A percentile compares a stretch with the other conserved stretches of the same genome.
phyloP scores from a whole-genome alignment of 768 basidiomycete species.

The Lactarius indigo region DNA sequence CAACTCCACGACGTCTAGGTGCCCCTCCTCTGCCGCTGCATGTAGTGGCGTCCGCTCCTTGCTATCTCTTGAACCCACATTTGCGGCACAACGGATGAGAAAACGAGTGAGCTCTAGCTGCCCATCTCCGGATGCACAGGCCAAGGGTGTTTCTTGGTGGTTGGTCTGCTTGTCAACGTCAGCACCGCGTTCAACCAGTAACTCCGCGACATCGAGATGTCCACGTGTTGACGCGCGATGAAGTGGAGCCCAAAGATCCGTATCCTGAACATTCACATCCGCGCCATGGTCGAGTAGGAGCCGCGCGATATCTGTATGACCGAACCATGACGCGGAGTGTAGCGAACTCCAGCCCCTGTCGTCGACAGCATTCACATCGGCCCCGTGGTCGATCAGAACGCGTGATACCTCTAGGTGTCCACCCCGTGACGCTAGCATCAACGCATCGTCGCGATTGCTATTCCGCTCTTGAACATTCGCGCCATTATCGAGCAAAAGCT shows the following conservation, averaged over 20 bases:
- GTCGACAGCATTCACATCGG: too few species aligned
- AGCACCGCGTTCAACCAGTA: neutral
- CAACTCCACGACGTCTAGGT: neutral
- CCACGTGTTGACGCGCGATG: neutral
- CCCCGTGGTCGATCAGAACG: too few species aligned
- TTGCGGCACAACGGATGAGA: neutral
- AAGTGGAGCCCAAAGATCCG: neutral
- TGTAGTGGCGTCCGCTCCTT: neutral
- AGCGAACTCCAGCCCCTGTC: too few species aligned
- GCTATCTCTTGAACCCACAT: neutral
- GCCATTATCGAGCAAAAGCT: too few species aligned
- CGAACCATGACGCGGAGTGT: too few species aligned
- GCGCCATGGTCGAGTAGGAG: too few species aligned
- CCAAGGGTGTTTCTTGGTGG: neutral
- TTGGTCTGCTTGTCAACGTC: neutral
- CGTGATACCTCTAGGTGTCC: too few species aligned
- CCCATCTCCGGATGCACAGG: neutral
- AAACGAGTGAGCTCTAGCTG: neutral
- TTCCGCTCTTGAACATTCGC: neutral
- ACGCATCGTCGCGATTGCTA: too few species aligned
- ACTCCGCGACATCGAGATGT: neutral
- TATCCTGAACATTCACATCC: neutral
- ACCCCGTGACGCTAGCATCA: too few species aligned
- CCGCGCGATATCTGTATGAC: too few species aligned
- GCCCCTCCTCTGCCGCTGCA: neutral